Base-by-base conservation (phyloP, 192 early-diverging fungal genomes). In the Coemansia sp. region DNA sequence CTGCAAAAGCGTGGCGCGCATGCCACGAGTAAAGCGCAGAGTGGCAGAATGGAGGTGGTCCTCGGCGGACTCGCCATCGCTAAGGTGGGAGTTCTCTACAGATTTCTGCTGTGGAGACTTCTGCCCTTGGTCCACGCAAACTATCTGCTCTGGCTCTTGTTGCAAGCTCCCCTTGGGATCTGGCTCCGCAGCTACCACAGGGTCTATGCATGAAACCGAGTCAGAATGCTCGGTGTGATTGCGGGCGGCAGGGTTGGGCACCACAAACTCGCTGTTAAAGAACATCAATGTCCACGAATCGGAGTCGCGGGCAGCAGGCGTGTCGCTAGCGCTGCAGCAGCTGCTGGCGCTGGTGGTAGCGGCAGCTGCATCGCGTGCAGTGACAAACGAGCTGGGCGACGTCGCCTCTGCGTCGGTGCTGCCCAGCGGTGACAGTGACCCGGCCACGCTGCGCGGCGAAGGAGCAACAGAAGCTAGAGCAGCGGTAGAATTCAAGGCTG, bases 231-330 rank as follows among this genome's bases (percentile, higher is more conserved):
- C 65, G 20, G 58, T 57, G 30, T 33, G 64, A 24, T 61, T 59
- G 6, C 60, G 58, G 2, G 32, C 57, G 6, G 32, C 30, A 8
- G 59, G 17, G 14, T 46, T 46, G 19, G 65, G 66, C 61, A 76
- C 75, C 5, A 76, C 71, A 67, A 82, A 82, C 66, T 82, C 80
- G 58, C 74, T 73, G 56, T 67, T 82, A 33, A 82, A 72, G 50
- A 82, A 76, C 80, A 82, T 82, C 53, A 82, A 65, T 25, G 80
- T 82, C 80, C 80, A 82, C 36, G 80, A 82, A 36, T 82, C 73
- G 1, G 53, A 33, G n/a, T 65, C 53, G 17, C 31, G 19, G 5
- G 21, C 29, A 3, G 10, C 59, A 1, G 33, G 31, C 19, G 21
- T 51, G 57, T 61, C 19, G 66, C 14, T 61, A 2, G 4, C 39